Conservation (phyloP, 345 rosid species). For the Gossypium ekmanianum region DNA sequence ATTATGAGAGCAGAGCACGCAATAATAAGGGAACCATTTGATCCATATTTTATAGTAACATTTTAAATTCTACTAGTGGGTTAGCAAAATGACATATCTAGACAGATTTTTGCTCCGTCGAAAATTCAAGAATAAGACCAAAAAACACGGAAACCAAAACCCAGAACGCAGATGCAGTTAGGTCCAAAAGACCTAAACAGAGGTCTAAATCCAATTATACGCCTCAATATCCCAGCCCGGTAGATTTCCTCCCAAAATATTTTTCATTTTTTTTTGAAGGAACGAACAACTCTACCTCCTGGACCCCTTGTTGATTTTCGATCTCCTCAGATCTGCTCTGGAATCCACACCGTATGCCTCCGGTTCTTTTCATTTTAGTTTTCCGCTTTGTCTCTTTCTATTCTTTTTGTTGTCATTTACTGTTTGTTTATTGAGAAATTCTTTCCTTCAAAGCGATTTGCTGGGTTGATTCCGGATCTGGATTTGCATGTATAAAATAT, state of each 20-base stretch:
- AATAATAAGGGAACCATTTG: too few relatives aligned
- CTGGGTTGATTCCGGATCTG: not conserved
- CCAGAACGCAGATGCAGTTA: not conserved
- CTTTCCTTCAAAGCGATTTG: not conserved
- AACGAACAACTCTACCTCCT: not conserved
- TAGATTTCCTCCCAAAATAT: not conserved
- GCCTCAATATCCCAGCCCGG: not conserved
- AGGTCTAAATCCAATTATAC: not conserved
- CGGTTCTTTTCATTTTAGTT: slow-evolving; percentile 3
- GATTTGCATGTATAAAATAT: not conserved
- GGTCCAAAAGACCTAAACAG: not conserved
- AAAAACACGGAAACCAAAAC: not conserved
- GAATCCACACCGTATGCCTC: not conserved
- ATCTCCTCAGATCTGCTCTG: not conserved
- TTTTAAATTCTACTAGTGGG: too few relatives aligned
- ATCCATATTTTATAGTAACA: too few relatives aligned
- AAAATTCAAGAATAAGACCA: not conserved
- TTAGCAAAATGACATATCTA: too few relatives aligned
- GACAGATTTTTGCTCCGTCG: too few relatives aligned
- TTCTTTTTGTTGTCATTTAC: not conserved
- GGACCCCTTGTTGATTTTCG: not conserved
- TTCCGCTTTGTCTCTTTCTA: not conserved
- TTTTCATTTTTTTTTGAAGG: not conserved
- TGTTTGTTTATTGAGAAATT: not conserved
- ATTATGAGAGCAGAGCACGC: too few relatives aligned